phyloP scores from a whole-genome alignment of 371 early-diverging fungal genomes.

The Coemansia linderi region DNA sequence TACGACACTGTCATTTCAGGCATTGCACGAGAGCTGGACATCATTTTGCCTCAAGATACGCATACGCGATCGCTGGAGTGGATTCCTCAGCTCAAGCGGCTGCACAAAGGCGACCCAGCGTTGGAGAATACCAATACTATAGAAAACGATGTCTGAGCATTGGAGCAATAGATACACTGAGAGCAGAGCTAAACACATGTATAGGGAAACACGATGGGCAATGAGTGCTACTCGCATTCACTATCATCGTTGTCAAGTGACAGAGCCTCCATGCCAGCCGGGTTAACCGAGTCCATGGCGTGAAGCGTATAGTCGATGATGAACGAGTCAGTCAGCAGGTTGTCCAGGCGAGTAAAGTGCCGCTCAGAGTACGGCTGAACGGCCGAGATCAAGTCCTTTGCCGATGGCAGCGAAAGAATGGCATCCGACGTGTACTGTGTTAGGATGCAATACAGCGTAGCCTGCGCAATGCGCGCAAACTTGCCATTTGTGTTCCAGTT shows the following conservation, averaged over 20 bases:
- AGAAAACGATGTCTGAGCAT: background rate
- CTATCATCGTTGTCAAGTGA: constrained; percentile 9
- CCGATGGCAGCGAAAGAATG: constrained; percentile 70
- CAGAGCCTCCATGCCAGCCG: constrained; percentile 25
- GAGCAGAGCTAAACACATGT: background rate
- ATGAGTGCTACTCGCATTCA: background rate
- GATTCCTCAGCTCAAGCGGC: constrained; percentile 26
- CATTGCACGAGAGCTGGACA: constrained; percentile 34
- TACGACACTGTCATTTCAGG: constrained; percentile 20
- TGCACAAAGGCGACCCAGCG: constrained; percentile 15
- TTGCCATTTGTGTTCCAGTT: constrained; percentile 95
- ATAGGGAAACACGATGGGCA: background rate
- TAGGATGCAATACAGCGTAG: constrained; percentile 77
- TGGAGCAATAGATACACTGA: too few relatives aligned
- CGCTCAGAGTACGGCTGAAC: constrained; percentile 90
- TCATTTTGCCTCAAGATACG: constrained; percentile 28
- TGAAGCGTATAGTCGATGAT: constrained; percentile 86
- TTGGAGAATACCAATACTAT: background rate
- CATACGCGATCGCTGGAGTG: constrained; percentile 21
- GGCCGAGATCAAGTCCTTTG: constrained; percentile 73
- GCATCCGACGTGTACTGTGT: constrained; percentile 64
- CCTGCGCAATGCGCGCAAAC: constrained; percentile 78
- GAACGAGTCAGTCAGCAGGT: constrained; percentile 80
- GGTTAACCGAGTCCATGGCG: constrained; percentile 60
- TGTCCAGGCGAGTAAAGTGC: constrained; percentile 82